Percentiles rank a stretch among this genome's conserved stretches.
Conservation (phyloP, 1,284 basidiomycete genomes). For the Boletellus deceptivus region DNA sequence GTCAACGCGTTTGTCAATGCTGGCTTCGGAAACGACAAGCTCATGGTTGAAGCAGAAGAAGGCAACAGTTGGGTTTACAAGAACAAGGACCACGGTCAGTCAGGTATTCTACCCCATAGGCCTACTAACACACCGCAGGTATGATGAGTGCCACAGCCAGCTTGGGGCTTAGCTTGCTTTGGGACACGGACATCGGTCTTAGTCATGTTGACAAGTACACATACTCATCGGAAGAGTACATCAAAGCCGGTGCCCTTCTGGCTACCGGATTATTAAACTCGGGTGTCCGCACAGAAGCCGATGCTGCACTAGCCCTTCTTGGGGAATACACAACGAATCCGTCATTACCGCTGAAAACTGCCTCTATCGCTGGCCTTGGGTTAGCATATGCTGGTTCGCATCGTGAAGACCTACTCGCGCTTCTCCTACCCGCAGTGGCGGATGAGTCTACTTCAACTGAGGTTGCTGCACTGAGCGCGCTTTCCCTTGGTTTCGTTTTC, state of each 20-base stretch:
- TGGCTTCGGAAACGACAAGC: constrained; percentile 97
- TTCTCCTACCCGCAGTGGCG: constrained; percentile 77
- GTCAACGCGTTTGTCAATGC: constrained; percentile 99
- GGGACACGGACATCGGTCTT: constrained; percentile 96
- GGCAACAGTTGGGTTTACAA: constrained; percentile 99
- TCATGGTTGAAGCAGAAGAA: constrained; percentile 95
- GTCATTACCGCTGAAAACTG: constrained; percentile 80
- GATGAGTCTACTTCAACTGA: constrained; percentile 89
- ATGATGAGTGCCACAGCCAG: constrained; percentile 98
- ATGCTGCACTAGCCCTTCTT: constrained; percentile 90
- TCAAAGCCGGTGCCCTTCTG: constrained; percentile 96
- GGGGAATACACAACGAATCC: constrained; percentile 92
- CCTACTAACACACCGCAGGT: constrained; percentile 44
- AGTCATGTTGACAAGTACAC: constrained; percentile 98
- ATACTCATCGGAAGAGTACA: constrained; percentile 94
- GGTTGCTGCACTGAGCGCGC: constrained; percentile 80
- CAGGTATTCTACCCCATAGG: not conserved
- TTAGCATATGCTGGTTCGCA: constrained; percentile 94
- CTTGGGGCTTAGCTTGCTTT: constrained; percentile 89
- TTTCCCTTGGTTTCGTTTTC: constrained; percentile 93
- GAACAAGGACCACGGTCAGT: constrained; percentile 92
- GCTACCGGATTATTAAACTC: constrained; percentile 94
- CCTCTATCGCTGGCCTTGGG: constrained; percentile 88
- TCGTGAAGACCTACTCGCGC: constrained; percentile 80
- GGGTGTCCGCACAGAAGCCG: constrained; percentile 89